Evolutionary conservation across 257 asterid species (phyloP).

Genomic region (Solanum paucissectum): DNA sequence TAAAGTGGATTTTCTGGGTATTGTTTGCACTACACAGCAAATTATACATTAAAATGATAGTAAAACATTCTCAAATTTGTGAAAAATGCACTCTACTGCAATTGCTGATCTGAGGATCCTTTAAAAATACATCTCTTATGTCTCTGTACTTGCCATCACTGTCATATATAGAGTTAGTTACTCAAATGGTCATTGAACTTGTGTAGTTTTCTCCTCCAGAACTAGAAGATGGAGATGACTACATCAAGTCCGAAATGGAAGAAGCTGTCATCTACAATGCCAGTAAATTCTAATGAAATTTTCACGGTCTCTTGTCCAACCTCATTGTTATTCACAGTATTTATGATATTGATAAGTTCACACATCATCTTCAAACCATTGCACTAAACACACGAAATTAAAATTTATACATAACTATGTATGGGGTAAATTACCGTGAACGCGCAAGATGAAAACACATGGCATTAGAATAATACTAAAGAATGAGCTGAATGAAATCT

Average conservation of each 20-base stretch:
- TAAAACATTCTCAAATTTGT: neutral
- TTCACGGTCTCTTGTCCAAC: no score
- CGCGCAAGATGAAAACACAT: no score
- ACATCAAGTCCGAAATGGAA: neutral
- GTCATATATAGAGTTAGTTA: neutral
- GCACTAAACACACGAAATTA: no score
- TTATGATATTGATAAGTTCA: no score
- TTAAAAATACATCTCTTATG: neutral
- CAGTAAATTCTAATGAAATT: no score
- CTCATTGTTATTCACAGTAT: no score
- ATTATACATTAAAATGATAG: neutral
- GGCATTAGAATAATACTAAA: no score
- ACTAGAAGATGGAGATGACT: neutral
- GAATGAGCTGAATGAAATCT: no score
- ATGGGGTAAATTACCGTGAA: no score
- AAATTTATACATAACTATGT: no score
- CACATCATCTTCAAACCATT: no score
- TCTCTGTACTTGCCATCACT: neutral
- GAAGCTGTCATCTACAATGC: neutral
- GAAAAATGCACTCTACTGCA: neutral
- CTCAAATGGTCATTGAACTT: neutral
- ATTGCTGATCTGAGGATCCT: neutral
- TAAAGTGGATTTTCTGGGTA: conserved; percentile 55
- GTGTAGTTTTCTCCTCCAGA: neutral
- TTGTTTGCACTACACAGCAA: conserved; percentile 34